Conservation (phyloP, 2,329 filamentous ascomycete genomes). For the Corynespora cassiicola region DNA sequence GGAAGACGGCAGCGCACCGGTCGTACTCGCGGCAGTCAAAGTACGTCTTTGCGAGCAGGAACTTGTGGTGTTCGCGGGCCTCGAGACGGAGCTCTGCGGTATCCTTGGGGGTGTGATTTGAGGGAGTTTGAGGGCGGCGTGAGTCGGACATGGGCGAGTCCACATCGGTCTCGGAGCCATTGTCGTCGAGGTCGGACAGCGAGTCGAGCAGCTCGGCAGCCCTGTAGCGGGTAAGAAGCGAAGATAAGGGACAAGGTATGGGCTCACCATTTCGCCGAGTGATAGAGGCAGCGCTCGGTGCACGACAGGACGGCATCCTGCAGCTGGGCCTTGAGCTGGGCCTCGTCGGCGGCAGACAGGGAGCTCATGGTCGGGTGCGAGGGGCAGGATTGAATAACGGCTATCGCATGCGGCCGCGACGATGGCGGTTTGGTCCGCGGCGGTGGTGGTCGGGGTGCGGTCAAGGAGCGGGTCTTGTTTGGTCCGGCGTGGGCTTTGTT, state of each 20-base stretch:
- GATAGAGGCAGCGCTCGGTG: conserved; percentile 93
- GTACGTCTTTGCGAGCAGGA: conserved; percentile 88
- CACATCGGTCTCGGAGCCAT: conserved; percentile 63
- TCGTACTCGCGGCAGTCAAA: conserved; percentile 97
- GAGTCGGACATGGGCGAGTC: conserved; percentile 66
- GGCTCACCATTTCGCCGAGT: conserved; percentile 89
- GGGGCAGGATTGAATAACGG: too few relatives aligned
- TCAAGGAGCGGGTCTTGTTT: not conserved
- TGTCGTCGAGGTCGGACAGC: conserved; percentile 64
- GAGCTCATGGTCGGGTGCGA: conserved; percentile 23
- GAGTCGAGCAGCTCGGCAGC: conserved; percentile 92
- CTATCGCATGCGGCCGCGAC: conserved; percentile 4
- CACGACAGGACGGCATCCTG: conserved; percentile 89
- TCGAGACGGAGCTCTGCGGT: conserved; percentile 78
- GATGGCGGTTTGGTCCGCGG: not conserved
- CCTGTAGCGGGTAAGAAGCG: conserved; percentile 61
- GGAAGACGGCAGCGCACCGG: conserved; percentile 86
- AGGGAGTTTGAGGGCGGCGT: conserved; percentile 51
- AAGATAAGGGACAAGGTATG: not conserved
- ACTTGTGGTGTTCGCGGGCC: conserved; percentile 78
- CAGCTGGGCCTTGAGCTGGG: conserved; percentile 74
- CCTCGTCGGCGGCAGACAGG: conserved; percentile 51
- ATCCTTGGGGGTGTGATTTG: conserved; percentile 62
- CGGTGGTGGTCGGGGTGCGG: too few relatives aligned
- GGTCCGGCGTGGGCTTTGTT: conserved; percentile 3